Evolutionary conservation across 2,329 filamentous ascomycete genomes (phyloP).

Genomic region (Clonostachys sp.): DNA sequence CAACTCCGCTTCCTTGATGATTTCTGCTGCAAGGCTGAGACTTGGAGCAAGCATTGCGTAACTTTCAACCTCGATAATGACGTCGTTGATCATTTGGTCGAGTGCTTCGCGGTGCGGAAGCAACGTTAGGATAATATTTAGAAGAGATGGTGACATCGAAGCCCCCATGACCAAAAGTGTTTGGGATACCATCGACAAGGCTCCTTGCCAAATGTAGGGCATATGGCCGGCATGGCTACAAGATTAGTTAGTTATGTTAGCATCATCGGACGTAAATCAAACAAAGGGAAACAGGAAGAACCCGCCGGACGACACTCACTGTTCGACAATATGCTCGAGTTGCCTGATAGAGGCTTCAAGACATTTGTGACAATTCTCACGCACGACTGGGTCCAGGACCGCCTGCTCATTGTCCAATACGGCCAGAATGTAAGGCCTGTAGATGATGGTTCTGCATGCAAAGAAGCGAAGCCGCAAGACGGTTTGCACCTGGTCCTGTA

Average conservation of each 20-base stretch:
- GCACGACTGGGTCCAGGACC: constrained; percentile 65
- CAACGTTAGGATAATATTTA: constrained; percentile 55
- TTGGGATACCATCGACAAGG: constrained; percentile 78
- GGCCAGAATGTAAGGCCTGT: constrained; percentile 76
- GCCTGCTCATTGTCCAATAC: constrained; percentile 75
- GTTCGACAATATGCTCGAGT: constrained; percentile 71
- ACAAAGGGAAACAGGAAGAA: background rate
- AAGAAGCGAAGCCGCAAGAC: constrained; percentile 77
- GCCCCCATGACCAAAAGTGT: constrained; percentile 80
- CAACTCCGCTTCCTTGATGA: constrained; percentile 74
- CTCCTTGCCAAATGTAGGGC: constrained; percentile 82
- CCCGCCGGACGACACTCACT: constrained; percentile 45
- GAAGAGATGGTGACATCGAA: constrained; percentile 72
- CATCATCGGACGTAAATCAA: background rate
- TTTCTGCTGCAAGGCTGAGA: constrained; percentile 70
- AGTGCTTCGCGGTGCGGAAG: constrained; percentile 56
- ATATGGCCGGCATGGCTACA: constrained; percentile 73
- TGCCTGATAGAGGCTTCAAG: constrained; percentile 76
- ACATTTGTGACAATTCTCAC: constrained; percentile 76
- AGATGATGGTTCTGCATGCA: constrained; percentile 82
- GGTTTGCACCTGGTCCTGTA: constrained; percentile 73
- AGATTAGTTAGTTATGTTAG: constrained; percentile 8
- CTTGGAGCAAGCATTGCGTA: constrained; percentile 74
- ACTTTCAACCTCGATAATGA: constrained; percentile 70
- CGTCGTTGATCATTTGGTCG: constrained; percentile 73